Conservation (phyloP, 305 asterid species). For the Ilex paraguariensis region DNA sequence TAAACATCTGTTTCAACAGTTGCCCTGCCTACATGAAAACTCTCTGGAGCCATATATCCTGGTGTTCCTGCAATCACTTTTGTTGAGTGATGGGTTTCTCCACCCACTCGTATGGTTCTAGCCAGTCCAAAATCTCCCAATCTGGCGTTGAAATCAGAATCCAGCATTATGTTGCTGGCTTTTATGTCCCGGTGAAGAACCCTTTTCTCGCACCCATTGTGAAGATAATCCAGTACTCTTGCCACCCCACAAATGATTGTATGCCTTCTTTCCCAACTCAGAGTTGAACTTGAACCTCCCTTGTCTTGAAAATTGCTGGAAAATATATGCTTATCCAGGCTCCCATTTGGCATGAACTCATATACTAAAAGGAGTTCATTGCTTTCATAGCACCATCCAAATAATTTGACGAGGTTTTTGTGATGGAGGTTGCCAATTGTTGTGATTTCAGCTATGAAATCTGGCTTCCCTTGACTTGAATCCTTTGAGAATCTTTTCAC, state of each 20-base stretch:
- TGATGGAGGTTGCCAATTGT: conserved; percentile 20
- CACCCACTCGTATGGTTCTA: conserved; percentile 11
- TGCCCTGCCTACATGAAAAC: conserved; percentile 16
- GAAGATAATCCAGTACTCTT: conserved; percentile 16
- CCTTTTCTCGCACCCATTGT: conserved; percentile 18
- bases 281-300: neutral
- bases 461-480: conserved; percentile 13
- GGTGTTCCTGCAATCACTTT: conserved; percentile 18
- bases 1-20: conserved; percentile 19
- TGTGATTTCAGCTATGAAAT: conserved; percentile 21
- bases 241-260: conserved; percentile 2
- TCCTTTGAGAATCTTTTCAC: conserved; percentile 12
- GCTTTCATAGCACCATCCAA: conserved; percentile 5
- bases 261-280: conserved; percentile 12
- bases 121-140: conserved; percentile 16
- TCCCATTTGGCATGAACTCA: neutral
- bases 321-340: conserved; percentile 12
- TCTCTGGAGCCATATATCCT: conserved; percentile 21
- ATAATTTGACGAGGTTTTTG: conserved; percentile 12
- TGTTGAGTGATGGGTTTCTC: conserved; percentile 15
- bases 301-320: neutral
- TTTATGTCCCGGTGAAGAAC: conserved; percentile 17
- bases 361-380: too few species aligned
- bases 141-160: conserved; percentile 13
- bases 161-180: conserved; percentile 18